phyloP scores from a whole-genome alignment of 1,284 basidiomycete genomes.

The Irpex rosettiformis region DNA sequence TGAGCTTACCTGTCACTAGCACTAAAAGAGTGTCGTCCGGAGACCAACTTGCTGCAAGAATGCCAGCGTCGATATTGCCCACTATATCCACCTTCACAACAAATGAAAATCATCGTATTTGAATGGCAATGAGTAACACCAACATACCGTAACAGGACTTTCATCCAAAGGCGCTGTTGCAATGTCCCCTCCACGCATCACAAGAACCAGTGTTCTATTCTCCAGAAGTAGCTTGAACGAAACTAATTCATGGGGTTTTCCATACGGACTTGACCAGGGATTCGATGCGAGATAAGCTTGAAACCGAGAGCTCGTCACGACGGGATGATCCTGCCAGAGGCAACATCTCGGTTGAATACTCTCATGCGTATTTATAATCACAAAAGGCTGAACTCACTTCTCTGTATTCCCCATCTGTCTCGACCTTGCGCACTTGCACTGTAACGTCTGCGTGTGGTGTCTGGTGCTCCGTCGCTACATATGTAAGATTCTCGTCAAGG shows the following conservation, averaged over 20 bases:
- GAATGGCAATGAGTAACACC: neutral
- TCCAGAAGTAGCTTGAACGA: slow-evolving; percentile 68
- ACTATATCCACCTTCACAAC: slow-evolving; percentile 65
- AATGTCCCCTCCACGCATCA: slow-evolving; percentile 79
- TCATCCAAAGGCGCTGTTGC: slow-evolving; percentile 60
- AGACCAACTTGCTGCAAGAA: slow-evolving; percentile 83
- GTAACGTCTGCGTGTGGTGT: slow-evolving; percentile 44
- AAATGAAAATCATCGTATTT: neutral
- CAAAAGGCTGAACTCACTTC: slow-evolving; percentile 15
- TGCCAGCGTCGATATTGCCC: slow-evolving; percentile 84
- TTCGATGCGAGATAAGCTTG: slow-evolving; percentile 21
- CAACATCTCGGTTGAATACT: neutral
- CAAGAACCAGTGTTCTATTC: slow-evolving; percentile 54
- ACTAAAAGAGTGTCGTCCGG: slow-evolving; percentile 87
- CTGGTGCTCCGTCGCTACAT: slow-evolving; percentile 53
- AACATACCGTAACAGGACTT: slow-evolving; percentile 40
- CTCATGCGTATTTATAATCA: neutral
- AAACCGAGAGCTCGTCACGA: slow-evolving; percentile 23
- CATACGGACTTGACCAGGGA: slow-evolving; percentile 22
- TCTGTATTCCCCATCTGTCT: slow-evolving; percentile 17
- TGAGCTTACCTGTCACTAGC: slow-evolving; percentile 66
- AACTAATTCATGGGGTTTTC: slow-evolving; percentile 42
- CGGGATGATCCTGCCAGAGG: slow-evolving; percentile 11
- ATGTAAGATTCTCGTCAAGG: slow-evolving; percentile 62
- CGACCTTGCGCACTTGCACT: slow-evolving; percentile 57